Evolutionary conservation across 164 flowering plant species (phyloP), one percentile per base, ranked within the genome.

Genomic region (Vitis riparia): DNA sequence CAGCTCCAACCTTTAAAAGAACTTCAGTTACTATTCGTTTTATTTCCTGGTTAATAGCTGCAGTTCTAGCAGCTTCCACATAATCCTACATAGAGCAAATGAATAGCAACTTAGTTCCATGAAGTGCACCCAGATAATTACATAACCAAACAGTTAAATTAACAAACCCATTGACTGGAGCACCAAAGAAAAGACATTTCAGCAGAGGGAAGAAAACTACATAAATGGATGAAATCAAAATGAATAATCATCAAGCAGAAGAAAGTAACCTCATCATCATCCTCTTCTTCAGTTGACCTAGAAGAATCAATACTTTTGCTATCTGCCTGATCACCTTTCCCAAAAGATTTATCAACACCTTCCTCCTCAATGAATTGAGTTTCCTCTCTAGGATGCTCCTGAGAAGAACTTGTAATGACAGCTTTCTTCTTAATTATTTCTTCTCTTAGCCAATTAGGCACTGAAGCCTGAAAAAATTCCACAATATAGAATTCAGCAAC

Each of bases 381-480:
- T 63, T 80, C 89, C 74, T 84, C 89, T 47, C 73, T 79, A 19
- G 75, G 65, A 67, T 83, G 73, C 53, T 83, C 92, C 49, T 76
- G 70, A 70, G 86, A 81, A 65, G 94, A 75, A 73, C 77, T 83
- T n/a, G 85, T 51, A 55, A 90, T 81, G 51, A 80, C 81, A 70
- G 91, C 78, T 83, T 90, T 90, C 67, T 87, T 91, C 89, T 91
- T 93, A 68, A 91, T 87, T 65, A 95, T 89, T 82, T 95, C 99
- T 73, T 95, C 99, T 81, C 91, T 88, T 50, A 95, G 93, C 99
- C 99, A 95, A 71, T 89, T 93, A 60, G 99, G 99, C 19, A 95
- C 97, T 32, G 97, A 75, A 63, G 95, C 94, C 99, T 95, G 81
- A 72, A 66, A 78, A 73, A 67, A 57, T 50, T 13, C 48, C 68